Evolutionary conservation across 2,329 filamentous ascomycete species (phyloP).

Genomic region (Emergomyces africanus): DNA sequence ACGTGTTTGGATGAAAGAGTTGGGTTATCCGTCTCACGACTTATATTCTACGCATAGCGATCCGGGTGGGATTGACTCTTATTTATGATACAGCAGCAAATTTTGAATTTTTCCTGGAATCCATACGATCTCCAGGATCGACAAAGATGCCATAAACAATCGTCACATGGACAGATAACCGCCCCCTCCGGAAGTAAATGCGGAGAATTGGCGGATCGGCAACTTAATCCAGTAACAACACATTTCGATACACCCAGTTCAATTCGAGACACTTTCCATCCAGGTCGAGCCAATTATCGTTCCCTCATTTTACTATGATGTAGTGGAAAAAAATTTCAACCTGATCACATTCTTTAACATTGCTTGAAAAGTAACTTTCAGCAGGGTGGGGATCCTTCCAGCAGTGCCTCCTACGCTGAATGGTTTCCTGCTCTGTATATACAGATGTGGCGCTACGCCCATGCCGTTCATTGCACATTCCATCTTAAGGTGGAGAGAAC

Average conservation of each 20-base stretch:
- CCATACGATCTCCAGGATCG: constrained; percentile 3
- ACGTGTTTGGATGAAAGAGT: background rate
- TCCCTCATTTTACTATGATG: background rate
- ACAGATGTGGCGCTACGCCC: background rate
- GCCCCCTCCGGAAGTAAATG: background rate
- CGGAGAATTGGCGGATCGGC: background rate
- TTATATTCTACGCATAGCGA: background rate
- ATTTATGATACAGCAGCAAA: background rate
- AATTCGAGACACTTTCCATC: background rate
- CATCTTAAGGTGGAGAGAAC: background rate
- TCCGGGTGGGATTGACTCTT: background rate
- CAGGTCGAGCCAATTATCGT: background rate
- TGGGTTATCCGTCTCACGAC: too few relatives aligned
- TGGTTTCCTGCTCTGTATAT: background rate
- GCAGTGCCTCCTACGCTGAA: background rate
- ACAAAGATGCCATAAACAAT: constrained; percentile 1
- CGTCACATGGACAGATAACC: constrained; percentile 1
- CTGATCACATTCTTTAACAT: background rate
- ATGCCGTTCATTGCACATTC: background rate
- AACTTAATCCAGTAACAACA: background rate
- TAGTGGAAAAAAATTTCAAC: background rate
- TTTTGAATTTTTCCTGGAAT: background rate
- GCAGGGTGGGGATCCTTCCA: background rate
- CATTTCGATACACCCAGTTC: background rate
- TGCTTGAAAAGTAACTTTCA: background rate